These are phyloP conservation scores for Trebouxia sp. DNA, from an alignment of 139 green algal species.

Conservation along the genomic window DNA sequence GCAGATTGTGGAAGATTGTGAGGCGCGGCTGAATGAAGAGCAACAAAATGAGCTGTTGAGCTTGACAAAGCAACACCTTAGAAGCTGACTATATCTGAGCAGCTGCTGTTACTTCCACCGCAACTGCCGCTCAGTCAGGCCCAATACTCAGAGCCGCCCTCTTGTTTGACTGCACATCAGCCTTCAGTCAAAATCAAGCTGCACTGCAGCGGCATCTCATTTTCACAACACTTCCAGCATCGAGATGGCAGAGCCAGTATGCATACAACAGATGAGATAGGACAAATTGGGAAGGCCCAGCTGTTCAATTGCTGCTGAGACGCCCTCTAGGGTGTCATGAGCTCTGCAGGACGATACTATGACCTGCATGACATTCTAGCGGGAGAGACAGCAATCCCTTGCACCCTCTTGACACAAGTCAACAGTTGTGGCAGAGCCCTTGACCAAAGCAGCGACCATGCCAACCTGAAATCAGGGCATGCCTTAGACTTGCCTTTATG, in stretches of 20 bases:
- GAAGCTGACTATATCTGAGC: not conserved
- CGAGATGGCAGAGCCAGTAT: no score
- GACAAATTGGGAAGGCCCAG: no score
- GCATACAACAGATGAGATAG: no score
- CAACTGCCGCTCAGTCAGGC: no score
- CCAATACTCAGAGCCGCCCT: no score
- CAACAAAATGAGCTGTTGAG: conserved; percentile 4
- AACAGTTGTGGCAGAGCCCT: conserved; percentile 48
- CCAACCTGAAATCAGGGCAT: conserved; percentile 35
- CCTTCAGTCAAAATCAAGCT: no score
- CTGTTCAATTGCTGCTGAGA: no score
- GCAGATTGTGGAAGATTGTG: not conserved
- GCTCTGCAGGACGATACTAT: conserved; percentile 13
- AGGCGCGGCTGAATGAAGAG: not conserved
- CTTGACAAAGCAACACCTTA: not conserved
- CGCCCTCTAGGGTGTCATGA: not conserved
- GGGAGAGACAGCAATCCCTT: conserved; percentile 50
- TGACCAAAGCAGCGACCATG: conserved; percentile 49
- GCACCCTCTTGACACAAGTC: conserved; percentile 33
- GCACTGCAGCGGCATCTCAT: no score
- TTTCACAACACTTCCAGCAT: no score
- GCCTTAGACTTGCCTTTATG: conserved; percentile 56
- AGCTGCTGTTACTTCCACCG: no score
- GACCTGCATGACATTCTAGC: conserved; percentile 26
- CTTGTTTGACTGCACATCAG: no score